Conservation (phyloP, 768 basidiomycete genomes). For the Tylopilus sp. region DNA sequence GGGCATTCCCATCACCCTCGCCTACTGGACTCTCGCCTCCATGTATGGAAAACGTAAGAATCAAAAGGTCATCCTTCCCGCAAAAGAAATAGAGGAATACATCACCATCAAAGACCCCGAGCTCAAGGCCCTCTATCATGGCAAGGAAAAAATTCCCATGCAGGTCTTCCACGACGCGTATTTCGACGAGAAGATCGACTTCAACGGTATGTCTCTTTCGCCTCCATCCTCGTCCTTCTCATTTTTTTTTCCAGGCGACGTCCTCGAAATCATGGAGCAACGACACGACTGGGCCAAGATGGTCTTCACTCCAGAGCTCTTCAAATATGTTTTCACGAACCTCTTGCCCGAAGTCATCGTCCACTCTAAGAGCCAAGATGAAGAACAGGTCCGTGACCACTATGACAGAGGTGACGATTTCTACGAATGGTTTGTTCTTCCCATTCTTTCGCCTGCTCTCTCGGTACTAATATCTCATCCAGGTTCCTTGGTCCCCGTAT, state of each 20-base stretch:
- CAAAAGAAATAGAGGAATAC: conserved; percentile 84
- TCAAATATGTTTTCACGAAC: conserved; percentile 87
- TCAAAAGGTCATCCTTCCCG: conserved; percentile 81
- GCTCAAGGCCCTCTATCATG: conserved; percentile 74
- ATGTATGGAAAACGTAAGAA: conserved; percentile 77
- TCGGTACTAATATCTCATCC: background rate
- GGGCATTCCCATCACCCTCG: conserved; percentile 73
- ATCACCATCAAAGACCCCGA: conserved; percentile 85
- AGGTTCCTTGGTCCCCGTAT: conserved; percentile 95
- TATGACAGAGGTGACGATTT: conserved; percentile 99
- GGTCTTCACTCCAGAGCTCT: conserved; percentile 84
- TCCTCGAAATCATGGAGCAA: conserved; percentile 89
- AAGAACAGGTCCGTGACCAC: conserved; percentile 92
- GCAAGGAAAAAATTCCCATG: conserved; percentile 93
- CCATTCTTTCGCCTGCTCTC: background rate
- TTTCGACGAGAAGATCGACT: conserved; percentile 93
- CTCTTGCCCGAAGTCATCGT: conserved; percentile 92
- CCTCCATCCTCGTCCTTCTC: background rate
- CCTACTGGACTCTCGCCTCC: conserved; percentile 89
- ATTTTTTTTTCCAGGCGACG: conserved; percentile 63
- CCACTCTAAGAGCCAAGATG: conserved; percentile 89
- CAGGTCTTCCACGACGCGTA: conserved; percentile 97
- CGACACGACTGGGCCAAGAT: conserved; percentile 96
- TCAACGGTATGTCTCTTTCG: conserved; percentile 66
- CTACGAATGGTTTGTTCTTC: conserved; percentile 57